Conservation (phyloP, 2,329 filamentous ascomycete species). For the Fusarium torulosum region DNA sequence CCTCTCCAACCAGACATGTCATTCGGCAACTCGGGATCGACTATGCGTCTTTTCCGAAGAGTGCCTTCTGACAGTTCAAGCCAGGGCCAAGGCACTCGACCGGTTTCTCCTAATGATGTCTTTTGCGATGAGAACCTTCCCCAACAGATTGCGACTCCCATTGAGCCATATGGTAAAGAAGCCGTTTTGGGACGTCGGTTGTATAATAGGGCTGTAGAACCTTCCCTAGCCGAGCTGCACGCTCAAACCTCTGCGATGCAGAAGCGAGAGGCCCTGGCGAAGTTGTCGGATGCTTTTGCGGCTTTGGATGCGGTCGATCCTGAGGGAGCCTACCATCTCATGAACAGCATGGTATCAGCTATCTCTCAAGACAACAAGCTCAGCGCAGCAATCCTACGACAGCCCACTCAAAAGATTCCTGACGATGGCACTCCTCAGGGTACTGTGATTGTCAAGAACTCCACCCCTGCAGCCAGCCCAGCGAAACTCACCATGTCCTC, state of each 20-base stretch:
- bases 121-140: constrained; percentile 74
- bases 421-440: constrained; percentile 63
- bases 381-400: constrained; percentile 60
- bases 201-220: constrained; percentile 85
- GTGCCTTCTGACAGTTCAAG: constrained; percentile 78
- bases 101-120: constrained; percentile 56
- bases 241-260: constrained; percentile 76
- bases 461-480: constrained; percentile 60
- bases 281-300: constrained; percentile 87
- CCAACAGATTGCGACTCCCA: constrained; percentile 58
- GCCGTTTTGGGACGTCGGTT: constrained; percentile 83
- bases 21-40: constrained; percentile 93
- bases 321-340: constrained; percentile 87
- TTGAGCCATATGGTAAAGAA: constrained; percentile 79
- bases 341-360: constrained; percentile 81
- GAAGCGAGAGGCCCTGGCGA: constrained; percentile 86
- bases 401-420: constrained; percentile 57
- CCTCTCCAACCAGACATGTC: constrained; percentile 91
- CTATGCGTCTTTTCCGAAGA: constrained; percentile 89
- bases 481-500: constrained; percentile 81
- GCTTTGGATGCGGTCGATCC: constrained; percentile 88
- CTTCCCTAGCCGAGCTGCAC: constrained; percentile 85
- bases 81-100: constrained; percentile 56
- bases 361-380: constrained; percentile 78
- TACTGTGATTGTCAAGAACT: constrained; percentile 70